phyloP scores from a whole-genome alignment of 73 alveolate genomes.

The Uronychia binucleata region DNA sequence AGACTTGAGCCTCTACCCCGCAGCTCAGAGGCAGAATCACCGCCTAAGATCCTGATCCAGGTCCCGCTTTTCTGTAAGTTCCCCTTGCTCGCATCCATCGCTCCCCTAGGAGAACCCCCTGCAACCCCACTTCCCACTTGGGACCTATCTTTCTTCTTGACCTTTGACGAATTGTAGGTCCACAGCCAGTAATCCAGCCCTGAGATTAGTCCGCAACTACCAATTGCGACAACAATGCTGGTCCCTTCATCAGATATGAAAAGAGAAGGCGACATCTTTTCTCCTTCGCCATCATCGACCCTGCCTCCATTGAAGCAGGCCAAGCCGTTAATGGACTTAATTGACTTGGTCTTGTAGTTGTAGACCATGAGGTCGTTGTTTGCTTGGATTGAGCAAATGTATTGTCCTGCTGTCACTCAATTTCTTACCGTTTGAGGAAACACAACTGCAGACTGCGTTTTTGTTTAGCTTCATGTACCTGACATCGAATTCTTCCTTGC shows the following conservation, averaged over 20 bases:
- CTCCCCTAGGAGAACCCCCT: neutral
- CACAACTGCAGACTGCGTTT: neutral
- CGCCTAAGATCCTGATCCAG: constrained; percentile 7
- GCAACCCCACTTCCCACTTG: neutral
- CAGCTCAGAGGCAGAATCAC: no score
- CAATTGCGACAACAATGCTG: neutral
- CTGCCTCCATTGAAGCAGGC: constrained; percentile 2
- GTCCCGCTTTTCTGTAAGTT: neutral
- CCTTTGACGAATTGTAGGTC: constrained; percentile 7
- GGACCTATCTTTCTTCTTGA: neutral
- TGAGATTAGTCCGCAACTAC: neutral
- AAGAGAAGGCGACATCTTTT: neutral
- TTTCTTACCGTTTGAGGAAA: neutral
- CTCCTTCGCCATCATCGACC: neutral
- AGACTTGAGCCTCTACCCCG: neutral
- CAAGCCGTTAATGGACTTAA: constrained; percentile 7
- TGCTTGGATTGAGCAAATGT: neutral
- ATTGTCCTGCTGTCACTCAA: neutral
- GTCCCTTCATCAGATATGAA: constrained; percentile 14
- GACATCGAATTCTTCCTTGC: neutral
- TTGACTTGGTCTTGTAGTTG: constrained; percentile 5
- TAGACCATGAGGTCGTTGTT: neutral
- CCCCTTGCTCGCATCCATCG: neutral
- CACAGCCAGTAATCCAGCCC: constrained; percentile 17
- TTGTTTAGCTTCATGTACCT: neutral